Base-by-base conservation (phyloP, 176 grass and related monocot species). In the Oryza coarctata region DNA sequence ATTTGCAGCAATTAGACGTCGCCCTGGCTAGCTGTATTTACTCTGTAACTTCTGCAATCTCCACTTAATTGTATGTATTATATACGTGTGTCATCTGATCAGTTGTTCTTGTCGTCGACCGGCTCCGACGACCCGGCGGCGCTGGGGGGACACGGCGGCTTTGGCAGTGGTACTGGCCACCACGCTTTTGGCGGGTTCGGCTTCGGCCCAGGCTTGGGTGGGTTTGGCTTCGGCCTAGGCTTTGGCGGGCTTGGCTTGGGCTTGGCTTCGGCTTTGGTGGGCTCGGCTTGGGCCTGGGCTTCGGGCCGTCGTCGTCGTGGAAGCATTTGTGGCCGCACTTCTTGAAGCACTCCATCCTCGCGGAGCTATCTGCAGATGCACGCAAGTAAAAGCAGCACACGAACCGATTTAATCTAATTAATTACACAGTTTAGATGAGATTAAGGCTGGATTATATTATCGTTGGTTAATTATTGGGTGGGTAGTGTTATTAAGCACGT, bases 261-360 rank as follows among this genome's bases (percentile, higher is more conserved):
- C 8, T 32, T 32, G 31, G 44, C 14, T 14, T 14, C 0, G 50
- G 50, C 50, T 55, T 52, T 0, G 44, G 44, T 1, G 38, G 65
- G 1, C 0, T 7, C 2, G 65, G 65, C 13, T 29, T 68, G 1
- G 81, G 82, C 18, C 49, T 6, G 3, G 18, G 55, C 50, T 55
- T 55, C 50, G 50, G 50, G 50, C 20, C 49, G 25, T n/a, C 34
- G 66, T 31, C 33, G 0, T 75, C 31, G 38, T 69, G 70, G 62
- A 75, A 84, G 71, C 82, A 89, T 9, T 39, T 76, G 26, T 34
- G 1, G 64, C 77, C 40, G 77, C 82, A 89, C 26, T 5, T 28
- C 27, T 63, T 70, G 71, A 71, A 70, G 71, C 82, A 89, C 5
- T 26, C 15, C 4, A 1, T 5, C 68, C 26, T 69, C 39, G 1